A percentile compares a stretch with the other conserved stretches of the same genome.
These are phyloP conservation scores for Lolium perenne DNA, from an alignment of 176 grass and related monocot species.

Conservation along the genomic window DNA sequence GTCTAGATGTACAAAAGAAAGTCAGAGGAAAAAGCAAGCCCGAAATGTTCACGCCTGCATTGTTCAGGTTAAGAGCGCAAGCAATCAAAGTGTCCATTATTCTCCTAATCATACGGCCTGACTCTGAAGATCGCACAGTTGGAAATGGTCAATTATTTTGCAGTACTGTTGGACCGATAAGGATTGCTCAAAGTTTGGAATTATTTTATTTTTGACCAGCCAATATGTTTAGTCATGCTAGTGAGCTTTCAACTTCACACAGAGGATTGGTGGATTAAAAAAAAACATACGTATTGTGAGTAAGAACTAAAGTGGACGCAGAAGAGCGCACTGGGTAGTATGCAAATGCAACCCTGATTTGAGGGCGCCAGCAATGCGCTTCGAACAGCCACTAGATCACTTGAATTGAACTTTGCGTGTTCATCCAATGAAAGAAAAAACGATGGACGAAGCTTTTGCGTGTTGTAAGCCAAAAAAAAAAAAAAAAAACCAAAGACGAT, in stretches of 20 bases:
- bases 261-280: not conserved
- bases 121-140: not conserved
- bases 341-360: not conserved
- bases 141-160: conserved; percentile 3
- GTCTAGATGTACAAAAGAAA: conserved; percentile 1
- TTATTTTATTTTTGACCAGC: not conserved
- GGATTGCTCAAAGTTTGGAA: not conserved
- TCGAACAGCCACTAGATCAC: not conserved
- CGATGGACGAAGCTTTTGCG: not conserved
- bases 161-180: not conserved
- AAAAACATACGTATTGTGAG: not conserved
- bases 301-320: not conserved
- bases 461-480: not conserved
- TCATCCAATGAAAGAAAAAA: not conserved
- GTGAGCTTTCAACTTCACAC: not conserved
- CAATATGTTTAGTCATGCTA: not conserved
- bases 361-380: not conserved
- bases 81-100: not conserved
- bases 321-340: not conserved
- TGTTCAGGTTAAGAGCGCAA: conserved; percentile 24
- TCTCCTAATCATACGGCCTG: not conserved
- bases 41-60: not conserved
- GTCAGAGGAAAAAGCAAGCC: not conserved
- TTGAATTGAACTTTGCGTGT: not conserved
- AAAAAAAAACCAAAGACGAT: not conserved